Evolutionary conservation across 106 monocot species (phyloP).

Genomic region (Narthecium ossifragum): DNA sequence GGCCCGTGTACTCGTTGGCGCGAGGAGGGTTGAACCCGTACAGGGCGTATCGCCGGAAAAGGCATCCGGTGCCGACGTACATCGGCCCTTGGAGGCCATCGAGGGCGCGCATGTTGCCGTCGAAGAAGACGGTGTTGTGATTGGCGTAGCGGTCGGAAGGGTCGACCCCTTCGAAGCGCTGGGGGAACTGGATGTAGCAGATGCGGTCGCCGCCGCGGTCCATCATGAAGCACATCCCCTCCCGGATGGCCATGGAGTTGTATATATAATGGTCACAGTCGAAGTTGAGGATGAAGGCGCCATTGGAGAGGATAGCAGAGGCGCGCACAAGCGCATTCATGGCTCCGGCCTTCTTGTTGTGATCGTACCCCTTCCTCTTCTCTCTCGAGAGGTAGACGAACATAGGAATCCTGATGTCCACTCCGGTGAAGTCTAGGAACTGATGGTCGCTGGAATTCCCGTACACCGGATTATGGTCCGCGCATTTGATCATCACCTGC

Average conservation of each 20-base stretch:
- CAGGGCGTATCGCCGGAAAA: conserved; percentile 80
- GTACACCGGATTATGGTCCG: conserved; percentile 34
- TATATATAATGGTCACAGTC: conserved; percentile 98
- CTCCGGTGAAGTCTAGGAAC: conserved; percentile 66
- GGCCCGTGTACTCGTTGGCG: conserved; percentile 62
- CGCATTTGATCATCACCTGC: conserved; percentile 70
- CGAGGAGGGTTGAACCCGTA: conserved; percentile 84
- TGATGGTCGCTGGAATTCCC: conserved; percentile 54
- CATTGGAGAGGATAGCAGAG: conserved; percentile 90
- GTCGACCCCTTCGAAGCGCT: conserved; percentile 92
- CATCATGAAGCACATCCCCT: conserved; percentile 99
- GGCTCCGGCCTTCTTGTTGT: conserved; percentile 95
- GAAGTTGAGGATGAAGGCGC: conserved; percentile 94
- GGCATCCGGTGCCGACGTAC: conserved; percentile 92
- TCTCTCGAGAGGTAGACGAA: conserved; percentile 85
- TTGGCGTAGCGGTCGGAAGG: conserved; percentile 96
- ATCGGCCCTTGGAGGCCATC: conserved; percentile 91
- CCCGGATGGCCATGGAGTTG: conserved; percentile 70
- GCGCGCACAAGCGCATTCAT: conserved; percentile 92
- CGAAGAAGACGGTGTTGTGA: conserved; percentile 99
- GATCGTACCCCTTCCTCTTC: conserved; percentile 80
- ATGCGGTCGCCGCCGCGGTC: conserved; percentile 90
- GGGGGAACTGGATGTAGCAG: conserved; percentile 93
- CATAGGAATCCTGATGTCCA: conserved; percentile 72
- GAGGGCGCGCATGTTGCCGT: conserved; percentile 95